A percentile compares a stretch with the other conserved stretches of the same genome.
These are phyloP conservation scores for Carpinus viminea DNA, from an alignment of 306 rosid genomes.

Conservation along the genomic window DNA sequence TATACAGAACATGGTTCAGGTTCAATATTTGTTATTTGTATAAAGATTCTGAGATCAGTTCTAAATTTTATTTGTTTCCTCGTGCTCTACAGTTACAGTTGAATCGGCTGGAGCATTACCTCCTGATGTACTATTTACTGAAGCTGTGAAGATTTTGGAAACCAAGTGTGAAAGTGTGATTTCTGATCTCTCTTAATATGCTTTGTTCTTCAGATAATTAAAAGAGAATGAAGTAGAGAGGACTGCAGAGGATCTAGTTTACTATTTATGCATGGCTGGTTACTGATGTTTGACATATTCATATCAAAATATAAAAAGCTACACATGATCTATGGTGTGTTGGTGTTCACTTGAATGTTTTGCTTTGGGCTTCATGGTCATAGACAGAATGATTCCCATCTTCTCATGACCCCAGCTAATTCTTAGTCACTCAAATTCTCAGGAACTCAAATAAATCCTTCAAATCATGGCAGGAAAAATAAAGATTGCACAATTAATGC, in stretches of 20 bases:
- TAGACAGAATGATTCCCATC: slow-evolving; percentile 6
- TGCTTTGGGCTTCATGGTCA: background rate
- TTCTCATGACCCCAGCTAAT: background rate
- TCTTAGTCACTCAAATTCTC: background rate
- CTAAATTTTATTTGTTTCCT: slow-evolving; percentile 10
- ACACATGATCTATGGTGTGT: background rate
- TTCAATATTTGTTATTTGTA: slow-evolving; percentile 3
- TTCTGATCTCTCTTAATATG: slow-evolving; percentile 66
- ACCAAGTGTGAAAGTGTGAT: slow-evolving; percentile 92
- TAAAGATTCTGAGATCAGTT: background rate
- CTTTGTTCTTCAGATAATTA: slow-evolving; percentile 12
- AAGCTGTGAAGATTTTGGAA: slow-evolving; percentile 94
- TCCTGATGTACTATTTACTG: slow-evolving; percentile 77
- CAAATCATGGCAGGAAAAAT: background rate
- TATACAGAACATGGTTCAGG: background rate
- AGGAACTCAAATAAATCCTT: background rate
- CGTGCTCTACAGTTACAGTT: slow-evolving; percentile 54
- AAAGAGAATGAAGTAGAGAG: slow-evolving; percentile 7
- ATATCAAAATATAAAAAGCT: slow-evolving; percentile 3
- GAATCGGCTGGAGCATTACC: slow-evolving; percentile 92
- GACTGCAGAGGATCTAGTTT: slow-evolving; percentile 19
- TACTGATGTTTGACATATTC: background rate
- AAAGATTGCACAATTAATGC: too few species aligned
- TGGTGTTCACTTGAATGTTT: too few species aligned
- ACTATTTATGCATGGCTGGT: slow-evolving; percentile 2